Base-by-base conservation (phyloP, 2,329 filamentous ascomycete genomes). In the Periglandula ipomoeae region DNA sequence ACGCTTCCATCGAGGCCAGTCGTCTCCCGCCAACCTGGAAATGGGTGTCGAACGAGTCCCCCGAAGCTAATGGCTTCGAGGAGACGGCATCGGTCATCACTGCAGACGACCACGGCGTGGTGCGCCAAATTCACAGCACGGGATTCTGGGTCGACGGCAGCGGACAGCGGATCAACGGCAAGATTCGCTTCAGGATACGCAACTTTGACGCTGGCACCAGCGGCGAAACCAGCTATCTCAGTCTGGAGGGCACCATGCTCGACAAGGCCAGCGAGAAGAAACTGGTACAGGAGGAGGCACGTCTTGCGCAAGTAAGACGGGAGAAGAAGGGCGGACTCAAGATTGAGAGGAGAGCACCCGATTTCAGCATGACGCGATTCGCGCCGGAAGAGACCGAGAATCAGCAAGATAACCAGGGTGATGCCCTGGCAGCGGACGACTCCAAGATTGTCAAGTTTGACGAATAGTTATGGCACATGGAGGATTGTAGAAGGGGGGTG, bases 231-330 rank as follows among this genome's bases (percentile, higher is more conserved):
- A 88, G 86, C 10, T 93, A 91, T 62, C 68, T 95, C 52, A 89
- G 85, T 56, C 83, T 96, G 53, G 85, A 93, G 63, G 91, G 90
- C 23, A 94, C 87, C n/a, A 84, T 95, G 77, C 69, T 95, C 44
- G 73, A 76, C 42, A 77, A 77, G 39, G 77, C 79, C 19, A 83
- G 82, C 22, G 89, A 94, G 67, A 71, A 68, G 55, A 68, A 70
- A 23, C 68, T 86, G 0, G 61, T 70, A 17, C 56, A 59, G 35
- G 61, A 65, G 26, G 69, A 79, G 42, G 71, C 73, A 8, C 71
- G 78, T 51, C 62, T 66, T 20, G 62, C 65, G 3, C 57, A 57
- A 52, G 51, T 61, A 55, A 61, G 66, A 44, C 64, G 61, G 52
- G 67, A 57, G 51, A 63, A 66, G 55, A 69, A 65, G 49, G 61